A percentile compares a stretch with the other conserved stretches of the same genome.
phyloP scores from a whole-genome alignment of 371 early-diverging fungal genomes.

The Mortierella polycephala region DNA sequence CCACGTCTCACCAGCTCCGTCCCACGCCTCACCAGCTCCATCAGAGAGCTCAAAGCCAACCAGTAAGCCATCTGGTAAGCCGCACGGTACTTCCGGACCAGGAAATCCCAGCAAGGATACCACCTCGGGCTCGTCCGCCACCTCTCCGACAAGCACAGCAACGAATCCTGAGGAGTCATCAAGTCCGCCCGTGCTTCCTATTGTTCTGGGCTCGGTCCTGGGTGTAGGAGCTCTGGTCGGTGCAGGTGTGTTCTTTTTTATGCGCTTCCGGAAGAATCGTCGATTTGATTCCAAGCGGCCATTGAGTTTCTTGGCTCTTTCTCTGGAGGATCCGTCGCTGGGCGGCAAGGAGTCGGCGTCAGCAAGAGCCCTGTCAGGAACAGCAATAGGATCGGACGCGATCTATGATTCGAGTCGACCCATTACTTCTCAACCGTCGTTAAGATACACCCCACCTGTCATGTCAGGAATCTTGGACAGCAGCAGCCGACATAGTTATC shows the following conservation, averaged over 20 bases:
- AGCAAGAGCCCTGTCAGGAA: background rate
- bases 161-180: conserved; percentile 14
- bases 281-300: conserved; percentile 49
- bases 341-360: conserved; percentile 16
- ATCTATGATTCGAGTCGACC: conserved; percentile 23
- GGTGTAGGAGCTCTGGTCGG: conserved; percentile 29
- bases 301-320: conserved; percentile 45
- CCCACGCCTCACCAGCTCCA: background rate
- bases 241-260: conserved; percentile 36
- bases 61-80: background rate
- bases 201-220: conserved; percentile 37
- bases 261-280: conserved; percentile 36
- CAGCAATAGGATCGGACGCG: conserved; percentile 18
- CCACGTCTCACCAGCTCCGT: background rate
- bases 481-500: conserved; percentile 29
- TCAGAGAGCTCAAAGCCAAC: conserved; percentile 3
- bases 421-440: conserved; percentile 31
- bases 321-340: conserved; percentile 29
- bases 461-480: conserved; percentile 17
- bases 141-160: conserved; percentile 7
- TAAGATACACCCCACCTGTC: conserved; percentile 39
- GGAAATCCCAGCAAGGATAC: background rate
- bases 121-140: conserved; percentile 4
- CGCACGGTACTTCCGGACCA: conserved; percentile 7
- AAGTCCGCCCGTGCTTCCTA: conserved; percentile 23